phyloP scores from a whole-genome alignment of 1,139 yeast species.

The Pichia sp. region DNA sequence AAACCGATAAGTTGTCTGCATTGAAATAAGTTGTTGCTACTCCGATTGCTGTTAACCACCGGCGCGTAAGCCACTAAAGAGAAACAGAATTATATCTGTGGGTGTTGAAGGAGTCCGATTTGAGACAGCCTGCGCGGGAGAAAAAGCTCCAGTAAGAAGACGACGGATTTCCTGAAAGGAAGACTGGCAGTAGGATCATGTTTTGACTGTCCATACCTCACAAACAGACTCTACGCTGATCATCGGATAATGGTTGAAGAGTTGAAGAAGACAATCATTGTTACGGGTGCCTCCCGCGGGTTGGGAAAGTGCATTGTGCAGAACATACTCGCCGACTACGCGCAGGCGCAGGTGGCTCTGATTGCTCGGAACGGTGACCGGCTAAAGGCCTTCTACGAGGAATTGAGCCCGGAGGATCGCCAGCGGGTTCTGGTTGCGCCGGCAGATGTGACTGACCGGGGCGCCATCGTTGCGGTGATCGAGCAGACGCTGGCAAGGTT shows the following conservation, averaged over 20 bases:
- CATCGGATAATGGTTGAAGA: background rate
- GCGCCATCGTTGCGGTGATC: constrained; percentile 41
- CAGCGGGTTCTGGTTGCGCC: constrained; percentile 50
- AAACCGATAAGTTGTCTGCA: too few species aligned
- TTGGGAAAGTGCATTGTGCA: constrained; percentile 72
- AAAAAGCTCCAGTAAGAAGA: too few species aligned
- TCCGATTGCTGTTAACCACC: too few species aligned
- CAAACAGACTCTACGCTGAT: too few species aligned
- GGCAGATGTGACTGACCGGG: constrained; percentile 62
- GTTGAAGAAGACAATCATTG: constrained; percentile 33
- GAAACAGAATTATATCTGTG: too few species aligned
- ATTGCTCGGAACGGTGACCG: constrained; percentile 62
- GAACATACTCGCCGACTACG: constrained; percentile 37
- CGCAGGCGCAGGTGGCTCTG: constrained; percentile 53
- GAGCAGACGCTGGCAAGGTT: constrained; percentile 45
- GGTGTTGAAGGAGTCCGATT: too few species aligned
- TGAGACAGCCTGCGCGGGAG: too few species aligned
- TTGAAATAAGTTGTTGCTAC: too few species aligned
- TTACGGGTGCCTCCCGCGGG: constrained; percentile 78
- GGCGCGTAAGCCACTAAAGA: too few species aligned
- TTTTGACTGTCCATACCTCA: too few species aligned
- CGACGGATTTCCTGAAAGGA: too few species aligned
- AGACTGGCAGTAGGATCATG: too few species aligned
- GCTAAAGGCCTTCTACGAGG: constrained; percentile 40
- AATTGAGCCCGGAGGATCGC: constrained; percentile 37